These are phyloP conservation scores for Aristolochia californica DNA, from an alignment of 164 flowering plant species.

Conservation along the genomic window DNA sequence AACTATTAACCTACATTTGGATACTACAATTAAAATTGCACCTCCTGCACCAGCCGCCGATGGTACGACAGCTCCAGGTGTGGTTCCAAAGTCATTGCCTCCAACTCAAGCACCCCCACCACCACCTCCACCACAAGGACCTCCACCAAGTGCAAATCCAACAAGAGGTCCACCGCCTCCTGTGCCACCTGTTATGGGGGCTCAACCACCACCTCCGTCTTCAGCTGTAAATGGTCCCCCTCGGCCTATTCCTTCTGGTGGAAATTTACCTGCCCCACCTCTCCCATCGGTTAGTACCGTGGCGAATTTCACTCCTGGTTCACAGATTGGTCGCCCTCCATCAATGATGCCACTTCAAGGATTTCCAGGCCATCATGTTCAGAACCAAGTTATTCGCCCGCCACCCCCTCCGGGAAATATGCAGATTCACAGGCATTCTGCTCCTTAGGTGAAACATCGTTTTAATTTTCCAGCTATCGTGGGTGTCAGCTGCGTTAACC, in stretches of 20 bases:
- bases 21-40: too few species aligned
- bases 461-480: too few species aligned
- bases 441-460: too few species aligned
- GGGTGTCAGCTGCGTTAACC: too few species aligned
- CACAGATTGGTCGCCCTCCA: too few species aligned
- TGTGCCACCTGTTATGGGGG: too few species aligned
- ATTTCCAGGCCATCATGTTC: constrained; percentile 53
- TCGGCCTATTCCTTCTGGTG: constrained; percentile 92
- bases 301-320: constrained; percentile 63
- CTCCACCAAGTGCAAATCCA: constrained; percentile 35
- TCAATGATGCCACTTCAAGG: constrained; percentile 79
- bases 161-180: constrained; percentile 58
- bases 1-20: too few species aligned
- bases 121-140: constrained; percentile 50
- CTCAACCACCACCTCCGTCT: constrained; percentile 59
- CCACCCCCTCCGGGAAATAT: constrained; percentile 63
- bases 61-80: too few species aligned
- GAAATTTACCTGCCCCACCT: constrained; percentile 60
- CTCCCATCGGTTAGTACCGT: constrained; percentile 71
- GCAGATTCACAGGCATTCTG: constrained; percentile 23
- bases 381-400: constrained; percentile 8
- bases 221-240: constrained; percentile 55
- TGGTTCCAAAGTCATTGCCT: too few species aligned
- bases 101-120: too few species aligned
- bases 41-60: too few species aligned